Base-by-base conservation (phyloP, 176 grass and related monocot species). In the Rhynchospora pubera region DNA sequence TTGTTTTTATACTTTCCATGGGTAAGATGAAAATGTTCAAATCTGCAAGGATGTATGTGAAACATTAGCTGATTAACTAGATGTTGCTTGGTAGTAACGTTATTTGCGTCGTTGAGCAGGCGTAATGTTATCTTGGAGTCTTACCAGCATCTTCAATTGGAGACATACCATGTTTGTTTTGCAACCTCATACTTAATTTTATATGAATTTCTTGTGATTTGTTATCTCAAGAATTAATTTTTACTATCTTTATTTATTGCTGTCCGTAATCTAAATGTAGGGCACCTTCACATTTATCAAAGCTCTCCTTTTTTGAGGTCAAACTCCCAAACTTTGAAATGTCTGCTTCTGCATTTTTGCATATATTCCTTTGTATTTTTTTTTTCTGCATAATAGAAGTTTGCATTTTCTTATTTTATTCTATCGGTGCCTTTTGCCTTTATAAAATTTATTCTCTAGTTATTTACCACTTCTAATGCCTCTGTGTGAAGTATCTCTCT, bases 71-170 rank as follows among this genome's bases (percentile, higher is more conserved):
- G 91, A 50, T 92, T 92, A 87, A 82, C 83, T 91, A 83, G 85
- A 50, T 88, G 45, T 89, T 94, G 65, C 86, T 70, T 87, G 79
- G 78, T 93, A 89, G 89, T 95, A 95, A 98, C 69, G 71, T 85
- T 90, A 86, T 94, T 93, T 98, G 92, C 91, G 92, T 98, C 92
- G 90, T 85, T 94, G 85, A 93, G 92, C 96, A 98, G 96, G 92
- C 85, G 61, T 86, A 77, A 93, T 94, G 87, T 93, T 93, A 93
- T 88, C 89, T 87, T 77, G 92, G 92, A 95, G 92, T 92, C 88
- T 94, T 94, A 93, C 89, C 95, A 92, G 83, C 96, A 93, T 82
- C 89, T 93, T 87, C 92, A 91, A 82, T 93, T 89, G 96, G 96
- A 91, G 92, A 94, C 82, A 94, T 89, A 89, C 87, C 89, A 88